Base-by-base conservation (phyloP, 228 moss, liverwort and hornwort genomes). In the Sphagnum fallax region DNA sequence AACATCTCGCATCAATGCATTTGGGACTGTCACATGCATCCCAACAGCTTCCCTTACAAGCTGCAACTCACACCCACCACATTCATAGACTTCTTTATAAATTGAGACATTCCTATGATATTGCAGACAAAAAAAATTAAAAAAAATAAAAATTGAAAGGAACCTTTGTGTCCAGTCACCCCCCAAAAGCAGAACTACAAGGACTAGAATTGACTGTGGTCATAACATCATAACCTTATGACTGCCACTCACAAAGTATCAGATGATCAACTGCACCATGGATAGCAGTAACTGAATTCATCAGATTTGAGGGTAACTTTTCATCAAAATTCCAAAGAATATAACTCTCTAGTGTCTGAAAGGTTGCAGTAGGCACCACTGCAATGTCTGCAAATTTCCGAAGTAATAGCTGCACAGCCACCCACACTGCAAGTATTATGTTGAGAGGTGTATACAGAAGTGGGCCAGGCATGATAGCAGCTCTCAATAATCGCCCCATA, bases 41-140 rank as follows among this genome's bases (percentile, higher is more conserved):
- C 98, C 98, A 78, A 98, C 80, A 63, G 88, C 90, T 82, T 94
- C 93, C 77, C 98, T 87, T 18, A 98, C 92, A 77, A 98, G 89
- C 98, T 98, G 92, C 92, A 91, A 65, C 63, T 72, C 59, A 83
- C 57, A 61, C 64, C 65, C 58, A 32, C 32, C 32, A 32, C 32
- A 32, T 32, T 32, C 2, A 10, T 59, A n/a, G 59, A 59, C n/a
- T 10, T 59, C n/a, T 59, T 10, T 59, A 10, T 59, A n/a, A 10
- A 59, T 59, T 10, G 59, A 59, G 59, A 59, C 18, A 65, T 6
- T 66, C 18, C 49, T 66, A 14, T 14, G 18, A 66, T 10, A 50
- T 50, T 51, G 65, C 65, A 50, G 49, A 2, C 32, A 32, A 32
- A 65, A 18, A 51, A 65, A n/a, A 51, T 4, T 0, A 0, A 16